These are phyloP conservation scores for Lunasporangiospora selenospora DNA, from an alignment of 192 early-diverging fungal species.

Conservation along the genomic window DNA sequence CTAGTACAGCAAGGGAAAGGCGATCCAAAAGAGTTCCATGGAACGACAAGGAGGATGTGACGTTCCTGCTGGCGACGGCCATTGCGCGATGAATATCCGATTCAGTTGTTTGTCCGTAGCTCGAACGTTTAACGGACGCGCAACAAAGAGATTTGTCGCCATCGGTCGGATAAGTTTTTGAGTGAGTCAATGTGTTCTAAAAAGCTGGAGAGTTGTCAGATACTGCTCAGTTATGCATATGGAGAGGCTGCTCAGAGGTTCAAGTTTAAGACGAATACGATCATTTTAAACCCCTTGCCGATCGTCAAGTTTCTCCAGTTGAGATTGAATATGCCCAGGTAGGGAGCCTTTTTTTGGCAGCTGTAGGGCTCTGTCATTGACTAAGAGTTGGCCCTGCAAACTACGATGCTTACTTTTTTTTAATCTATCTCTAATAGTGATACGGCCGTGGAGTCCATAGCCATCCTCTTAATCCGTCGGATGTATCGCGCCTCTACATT, in stretches of 20 bases:
- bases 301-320: conserved; percentile 20
- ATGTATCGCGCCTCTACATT: conserved; percentile 4
- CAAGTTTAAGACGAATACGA: conserved; percentile 15
- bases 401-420: too few relatives aligned
- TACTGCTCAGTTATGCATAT: conserved; percentile 12
- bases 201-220: conserved; percentile 14
- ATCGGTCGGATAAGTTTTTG: conserved; percentile 32
- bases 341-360: not conserved
- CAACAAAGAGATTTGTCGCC: conserved; percentile 22
- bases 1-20: conserved; percentile 11
- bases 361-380: too few relatives aligned
- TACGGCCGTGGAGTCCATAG: not conserved
- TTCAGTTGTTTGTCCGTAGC: conserved; percentile 32
- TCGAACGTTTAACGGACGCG: not conserved
- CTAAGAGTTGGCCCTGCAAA: too few relatives aligned
- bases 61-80: conserved; percentile 10
- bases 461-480: not conserved
- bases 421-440: too few relatives aligned
- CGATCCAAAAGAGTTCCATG: conserved; percentile 10
- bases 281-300: too few relatives aligned
- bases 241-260: conserved; percentile 9
- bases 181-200: conserved; percentile 1
- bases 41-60: conserved; percentile 16
- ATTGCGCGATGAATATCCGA: conserved; percentile 16
- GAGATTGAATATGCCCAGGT: conserved; percentile 2